Base-by-base conservation (phyloP, 2,329 filamentous ascomycete genomes). In the Sporothrix brasiliensis region DNA sequence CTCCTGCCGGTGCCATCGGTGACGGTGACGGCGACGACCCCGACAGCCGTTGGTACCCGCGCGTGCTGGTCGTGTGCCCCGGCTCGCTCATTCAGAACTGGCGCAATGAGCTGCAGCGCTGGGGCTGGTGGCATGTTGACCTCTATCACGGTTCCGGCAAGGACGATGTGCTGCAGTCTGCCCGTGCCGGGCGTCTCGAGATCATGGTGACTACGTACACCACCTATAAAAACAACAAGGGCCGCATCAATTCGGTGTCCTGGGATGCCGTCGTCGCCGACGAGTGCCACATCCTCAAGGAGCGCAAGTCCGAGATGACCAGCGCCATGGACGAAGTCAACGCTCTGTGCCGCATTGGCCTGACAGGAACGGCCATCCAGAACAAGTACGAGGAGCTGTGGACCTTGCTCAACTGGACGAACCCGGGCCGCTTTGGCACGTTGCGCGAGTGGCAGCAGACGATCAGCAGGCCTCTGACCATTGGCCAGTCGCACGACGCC, bases 371-470 rank as follows among this genome's bases (percentile, higher is more conserved):
- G 0, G 94, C 94, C 0, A 97, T 99, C 58, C 95, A 99, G 78
- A 99, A 99, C 79, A 95, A 92, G 74, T 99, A 99, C 78, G 93
- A 97, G 77, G 95, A 99, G 79, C 85, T 99, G 0, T 99, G 94
- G 94, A 96, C 93, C 0, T 83, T 99, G 0, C 83, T 99, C 2
- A 97, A 99, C 78, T 99, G 95, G 95, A 94, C 93, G 0, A 95
- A 96, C 75, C 95, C 95, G 0, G 94, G 93, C 0, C 81, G 85
- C 61, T 86, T 89, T 69, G 87, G 87, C 19, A 84, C 83, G 0
- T 76, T 91, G 11, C 82, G 86, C 5, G 91, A 92, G 54, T 99
- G 95, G 95, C 91, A 89, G 76, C 84, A 86, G 24, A 88, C 87
- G 50, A 92, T 99, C 71, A 89, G 90, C 68, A 87, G 89, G 27